Conservation (phyloP, 768 basidiomycete species). For the Tulasnella calospora region DNA sequence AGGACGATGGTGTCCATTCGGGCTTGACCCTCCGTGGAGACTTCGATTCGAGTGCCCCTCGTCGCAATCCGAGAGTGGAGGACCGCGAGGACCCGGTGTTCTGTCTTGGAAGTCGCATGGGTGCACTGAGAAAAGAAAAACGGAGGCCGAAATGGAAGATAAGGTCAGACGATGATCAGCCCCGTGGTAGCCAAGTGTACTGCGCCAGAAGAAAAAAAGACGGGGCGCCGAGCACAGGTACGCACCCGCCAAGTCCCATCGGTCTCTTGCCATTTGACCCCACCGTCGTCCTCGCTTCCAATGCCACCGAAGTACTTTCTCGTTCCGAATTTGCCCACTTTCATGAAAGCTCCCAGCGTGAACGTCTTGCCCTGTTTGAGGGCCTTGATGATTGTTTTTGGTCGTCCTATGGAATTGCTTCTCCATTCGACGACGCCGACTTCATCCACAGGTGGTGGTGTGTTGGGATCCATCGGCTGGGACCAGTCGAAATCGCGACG, state of each 20-base stretch:
- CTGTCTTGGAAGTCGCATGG: not conserved
- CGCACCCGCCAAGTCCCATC: constrained; percentile 25
- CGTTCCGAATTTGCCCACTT: constrained; percentile 6
- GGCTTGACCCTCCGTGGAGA: constrained; percentile 8
- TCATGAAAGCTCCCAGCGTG: constrained; percentile 19
- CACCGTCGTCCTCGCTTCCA: not conserved
- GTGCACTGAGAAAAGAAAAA: not conserved
- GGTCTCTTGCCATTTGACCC: constrained; percentile 19
- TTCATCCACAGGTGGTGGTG: constrained; percentile 1
- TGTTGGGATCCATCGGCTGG: not conserved
- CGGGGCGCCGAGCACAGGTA: not conserved
- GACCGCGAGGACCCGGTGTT: constrained; percentile 16
- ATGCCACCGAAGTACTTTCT: constrained; percentile 17
- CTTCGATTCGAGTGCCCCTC: constrained; percentile 21
- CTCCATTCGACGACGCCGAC: constrained; percentile 24
- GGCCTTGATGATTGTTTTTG: constrained; percentile 18
- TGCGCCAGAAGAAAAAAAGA: not conserved
- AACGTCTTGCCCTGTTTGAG: constrained; percentile 6
- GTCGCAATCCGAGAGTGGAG: constrained; percentile 23
- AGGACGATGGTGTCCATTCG: constrained; percentile 26
- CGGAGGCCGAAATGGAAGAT: not conserved
- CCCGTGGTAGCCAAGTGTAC: not conserved
- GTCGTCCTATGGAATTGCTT: constrained; percentile 5
- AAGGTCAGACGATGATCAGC: not conserved
- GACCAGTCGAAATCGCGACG: not conserved